Evolutionary conservation across 164 flowering plant species (phyloP), one percentile per base, ranked within the genome.

Genomic region (Brasenia schreberi): DNA sequence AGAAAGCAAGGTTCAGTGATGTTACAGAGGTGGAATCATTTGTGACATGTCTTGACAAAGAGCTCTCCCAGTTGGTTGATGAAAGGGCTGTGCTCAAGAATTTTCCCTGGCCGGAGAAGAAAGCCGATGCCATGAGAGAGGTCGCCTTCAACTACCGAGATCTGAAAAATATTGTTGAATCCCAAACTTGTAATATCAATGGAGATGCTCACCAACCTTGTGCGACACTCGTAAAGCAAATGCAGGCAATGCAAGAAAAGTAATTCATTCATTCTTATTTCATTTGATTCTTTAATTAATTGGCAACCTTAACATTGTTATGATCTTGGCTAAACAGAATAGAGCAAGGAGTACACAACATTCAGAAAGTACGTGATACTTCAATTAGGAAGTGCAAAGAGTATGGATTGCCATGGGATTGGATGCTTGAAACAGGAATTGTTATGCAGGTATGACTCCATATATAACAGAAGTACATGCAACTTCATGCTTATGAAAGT

Each of bases 21-120:
- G 85, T 90, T 7, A 78, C 87, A 0, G 86, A 83, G 19, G 90
- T 87, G 63, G 90, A 87, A 69, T 72, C 78, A 44, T 90, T 90
- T 62, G 86, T 87, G n/a, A 87, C 81, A 66, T 86, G 93, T 93
- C 74, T 89, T 6, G 93, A 87, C 42, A 77, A 70, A 23, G 87
- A 89, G 64, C 70, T 89, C 33, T 82, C 96, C 5, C 72, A 80
- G 59, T 76, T 89, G 64, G 87, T 86, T 1, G 93, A 89, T 63
- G 96, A 89, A 72, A 80, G 96, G 76, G 92, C 96, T 12, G 96
- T 89, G n/a, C 74, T 87, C 65, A 87, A 85, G 77, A 88, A 87
- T 70, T 90, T 90, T 53, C 79, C 79, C 17, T 90, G 96, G 96
- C 96, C 96, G 6, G 96, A 90, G 71, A 58, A 79, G 61, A 90